A percentile compares a stretch with the other conserved stretches of the same genome.
Evolutionary conservation across 2,329 filamentous ascomycete genomes (phyloP).

Genomic region (Talaromyces funiculosus): DNA sequence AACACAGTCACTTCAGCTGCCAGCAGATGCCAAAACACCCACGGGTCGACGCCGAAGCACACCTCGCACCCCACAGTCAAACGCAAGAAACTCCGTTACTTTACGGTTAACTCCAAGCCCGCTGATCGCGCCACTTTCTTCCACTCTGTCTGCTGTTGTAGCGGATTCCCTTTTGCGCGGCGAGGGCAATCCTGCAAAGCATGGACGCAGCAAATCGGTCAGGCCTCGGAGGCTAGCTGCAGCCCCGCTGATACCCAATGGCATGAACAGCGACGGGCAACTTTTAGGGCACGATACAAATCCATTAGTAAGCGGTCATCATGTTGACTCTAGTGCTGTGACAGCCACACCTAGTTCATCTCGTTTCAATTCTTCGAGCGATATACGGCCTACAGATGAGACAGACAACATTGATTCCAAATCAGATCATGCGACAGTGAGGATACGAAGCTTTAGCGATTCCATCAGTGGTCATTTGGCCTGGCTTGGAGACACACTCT

Average conservation of each 20-base stretch:
- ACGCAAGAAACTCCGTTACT: conserved; percentile 45
- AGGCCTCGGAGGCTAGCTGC: conserved; percentile 1
- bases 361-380: conserved; percentile 7
- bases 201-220: conserved; percentile 22
- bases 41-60: conserved; percentile 23
- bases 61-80: conserved; percentile 34
- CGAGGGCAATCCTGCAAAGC: conserved; percentile 38
- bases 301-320: conserved; percentile 14
- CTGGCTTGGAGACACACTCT: conserved; percentile 32
- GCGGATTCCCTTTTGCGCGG: conserved; percentile 60
- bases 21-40: conserved; percentile 18
- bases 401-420: conserved; percentile 5
- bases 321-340: conserved; percentile 13
- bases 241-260: conserved; percentile 5
- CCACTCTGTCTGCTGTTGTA: conserved; percentile 57
- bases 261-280: conserved; percentile 15
- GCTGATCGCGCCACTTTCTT: conserved; percentile 56
- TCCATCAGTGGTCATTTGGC: conserved; percentile 32
- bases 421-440: conserved; percentile 17
- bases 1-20: background rate
- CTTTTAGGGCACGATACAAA: conserved; percentile 20
- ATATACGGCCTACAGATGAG: conserved; percentile 2
- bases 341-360: conserved; percentile 12
- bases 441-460: conserved; percentile 34
- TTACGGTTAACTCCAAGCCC: conserved; percentile 53